Percentiles rank a stretch among this genome's conserved stretches.
phyloP scores from a whole-genome alignment of 2,329 filamentous ascomycete genomes.

The Mariannaea sp. region DNA sequence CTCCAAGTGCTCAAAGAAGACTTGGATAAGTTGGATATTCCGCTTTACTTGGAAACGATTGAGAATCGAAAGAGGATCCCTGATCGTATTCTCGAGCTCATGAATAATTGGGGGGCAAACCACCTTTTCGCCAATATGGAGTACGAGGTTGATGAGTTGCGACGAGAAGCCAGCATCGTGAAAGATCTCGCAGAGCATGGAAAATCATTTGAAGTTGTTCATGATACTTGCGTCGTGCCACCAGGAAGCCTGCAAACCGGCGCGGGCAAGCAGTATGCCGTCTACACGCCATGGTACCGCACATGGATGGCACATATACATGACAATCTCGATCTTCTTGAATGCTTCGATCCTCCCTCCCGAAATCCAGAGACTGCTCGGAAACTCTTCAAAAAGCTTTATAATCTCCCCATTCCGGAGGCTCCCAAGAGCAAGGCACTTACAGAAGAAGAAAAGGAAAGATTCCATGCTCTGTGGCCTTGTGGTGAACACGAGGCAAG shows the following conservation, averaged over 20 bases:
- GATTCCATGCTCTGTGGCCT: slow-evolving; percentile 68
- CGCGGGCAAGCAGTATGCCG: slow-evolving; percentile 77
- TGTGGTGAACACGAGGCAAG: slow-evolving; percentile 75
- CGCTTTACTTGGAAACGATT: slow-evolving; percentile 75
- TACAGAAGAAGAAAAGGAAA: slow-evolving; percentile 60
- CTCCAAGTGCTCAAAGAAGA: slow-evolving; percentile 68
- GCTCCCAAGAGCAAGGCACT: slow-evolving; percentile 68
- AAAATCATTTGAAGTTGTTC: slow-evolving; percentile 71
- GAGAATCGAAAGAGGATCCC: slow-evolving; percentile 67
- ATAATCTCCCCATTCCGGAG: slow-evolving; percentile 63
- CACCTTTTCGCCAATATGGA: slow-evolving; percentile 85
- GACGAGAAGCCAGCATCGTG: slow-evolving; percentile 73
- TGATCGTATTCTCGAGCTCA: slow-evolving; percentile 64
- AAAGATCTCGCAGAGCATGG: slow-evolving; percentile 63
- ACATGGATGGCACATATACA: slow-evolving; percentile 77
- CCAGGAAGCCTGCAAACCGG: slow-evolving; percentile 72
- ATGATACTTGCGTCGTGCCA: slow-evolving; percentile 82
- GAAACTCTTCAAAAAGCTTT: slow-evolving; percentile 58
- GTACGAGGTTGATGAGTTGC: slow-evolving; percentile 88
- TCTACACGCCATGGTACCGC: slow-evolving; percentile 83
- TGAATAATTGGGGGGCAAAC: slow-evolving; percentile 72
- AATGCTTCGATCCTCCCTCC: slow-evolving; percentile 57
- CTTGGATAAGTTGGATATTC: slow-evolving; percentile 73
- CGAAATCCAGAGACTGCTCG: slow-evolving; percentile 44
- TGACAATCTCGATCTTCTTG: slow-evolving; percentile 68